phyloP scores from a whole-genome alignment of 1,284 basidiomycete genomes.

The Marasmius oreades region DNA sequence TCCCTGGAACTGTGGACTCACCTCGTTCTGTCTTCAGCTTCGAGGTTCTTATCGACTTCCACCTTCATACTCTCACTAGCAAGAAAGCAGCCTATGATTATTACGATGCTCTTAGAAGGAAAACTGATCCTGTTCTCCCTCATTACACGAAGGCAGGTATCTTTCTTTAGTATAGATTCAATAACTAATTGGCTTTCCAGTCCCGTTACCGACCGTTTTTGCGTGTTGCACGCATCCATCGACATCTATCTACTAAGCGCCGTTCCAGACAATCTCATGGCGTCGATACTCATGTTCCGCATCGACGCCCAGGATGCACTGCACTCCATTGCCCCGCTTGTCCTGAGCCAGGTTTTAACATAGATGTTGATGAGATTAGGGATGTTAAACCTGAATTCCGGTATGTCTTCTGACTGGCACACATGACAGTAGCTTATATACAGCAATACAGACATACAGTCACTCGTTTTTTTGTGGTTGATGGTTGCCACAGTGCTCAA shows the following conservation, averaged over 20 bases:
- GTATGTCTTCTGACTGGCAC: constrained; percentile 8
- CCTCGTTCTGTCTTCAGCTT: constrained; percentile 29
- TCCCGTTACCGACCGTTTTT: constrained; percentile 22
- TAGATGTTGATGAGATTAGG: constrained; percentile 14
- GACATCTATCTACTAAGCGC: constrained; percentile 17
- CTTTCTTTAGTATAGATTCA: not conserved
- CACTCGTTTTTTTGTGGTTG: constrained; percentile 21
- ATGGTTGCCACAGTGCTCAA: constrained; percentile 26
- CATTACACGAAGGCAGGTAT: constrained; percentile 19
- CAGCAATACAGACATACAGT: constrained; percentile 14
- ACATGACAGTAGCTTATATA: constrained; percentile 1
- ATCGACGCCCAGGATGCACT: constrained; percentile 18
- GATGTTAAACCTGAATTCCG: constrained; percentile 9
- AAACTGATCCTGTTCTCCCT: constrained; percentile 21
- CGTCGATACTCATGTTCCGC: constrained; percentile 19
- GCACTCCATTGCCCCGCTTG: constrained; percentile 26
- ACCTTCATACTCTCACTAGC: constrained; percentile 22
- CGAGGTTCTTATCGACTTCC: constrained; percentile 22
- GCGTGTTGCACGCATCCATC: constrained; percentile 21
- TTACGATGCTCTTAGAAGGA: constrained; percentile 17
- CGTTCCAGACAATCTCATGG: constrained; percentile 22
- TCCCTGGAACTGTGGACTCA: constrained; percentile 19
- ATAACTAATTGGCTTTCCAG: constrained; percentile 9
- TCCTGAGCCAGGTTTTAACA: constrained; percentile 26
- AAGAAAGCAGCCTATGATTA: constrained; percentile 27